Evolutionary conservation across 495 filamentous ascomycete genomes (phyloP).

Genomic region (Haplographium delicatum): DNA sequence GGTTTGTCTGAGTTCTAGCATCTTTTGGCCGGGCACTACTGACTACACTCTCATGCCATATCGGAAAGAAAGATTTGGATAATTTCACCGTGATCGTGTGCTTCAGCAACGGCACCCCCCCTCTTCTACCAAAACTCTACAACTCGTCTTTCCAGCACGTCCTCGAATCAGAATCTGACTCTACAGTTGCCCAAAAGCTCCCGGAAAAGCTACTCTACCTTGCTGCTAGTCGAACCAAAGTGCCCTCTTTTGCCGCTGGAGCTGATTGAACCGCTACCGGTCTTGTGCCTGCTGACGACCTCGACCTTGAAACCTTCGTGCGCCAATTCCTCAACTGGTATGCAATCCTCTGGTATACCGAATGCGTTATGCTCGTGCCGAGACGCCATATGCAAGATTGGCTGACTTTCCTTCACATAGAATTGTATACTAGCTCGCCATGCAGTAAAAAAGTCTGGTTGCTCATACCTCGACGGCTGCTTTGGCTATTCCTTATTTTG

Average conservation of each 20-base stretch:
- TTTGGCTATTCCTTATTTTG: not conserved
- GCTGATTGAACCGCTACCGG: slow-evolving; percentile 8
- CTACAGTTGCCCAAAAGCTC: too few relatives aligned
- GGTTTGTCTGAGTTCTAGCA: too few relatives aligned
- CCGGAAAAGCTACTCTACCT: too few relatives aligned
- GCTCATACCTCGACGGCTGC: too few relatives aligned
- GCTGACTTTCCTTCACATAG: not conserved
- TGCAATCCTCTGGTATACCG: not conserved
- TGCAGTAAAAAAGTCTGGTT: too few relatives aligned
- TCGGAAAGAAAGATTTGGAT: slow-evolving; percentile 1
- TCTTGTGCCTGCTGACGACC: slow-evolving; percentile 7
- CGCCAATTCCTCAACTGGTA: not conserved
- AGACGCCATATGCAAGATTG: not conserved
- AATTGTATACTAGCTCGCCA: too few relatives aligned
- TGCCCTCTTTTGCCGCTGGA: too few relatives aligned
- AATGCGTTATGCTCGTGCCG: not conserved
- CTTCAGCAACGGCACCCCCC: slow-evolving; percentile 2
- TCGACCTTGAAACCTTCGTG: slow-evolving; percentile 1
- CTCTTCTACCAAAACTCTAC: not conserved
- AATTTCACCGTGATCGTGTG: slow-evolving; percentile 12
- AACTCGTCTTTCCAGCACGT: not conserved
- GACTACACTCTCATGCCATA: slow-evolving; percentile 24
- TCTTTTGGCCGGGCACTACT: too few relatives aligned
- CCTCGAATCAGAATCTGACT: too few relatives aligned
- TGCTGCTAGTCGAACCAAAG: too few relatives aligned